Conservation (phyloP, 345 rosid species). For the Passiflora organensis region DNA sequence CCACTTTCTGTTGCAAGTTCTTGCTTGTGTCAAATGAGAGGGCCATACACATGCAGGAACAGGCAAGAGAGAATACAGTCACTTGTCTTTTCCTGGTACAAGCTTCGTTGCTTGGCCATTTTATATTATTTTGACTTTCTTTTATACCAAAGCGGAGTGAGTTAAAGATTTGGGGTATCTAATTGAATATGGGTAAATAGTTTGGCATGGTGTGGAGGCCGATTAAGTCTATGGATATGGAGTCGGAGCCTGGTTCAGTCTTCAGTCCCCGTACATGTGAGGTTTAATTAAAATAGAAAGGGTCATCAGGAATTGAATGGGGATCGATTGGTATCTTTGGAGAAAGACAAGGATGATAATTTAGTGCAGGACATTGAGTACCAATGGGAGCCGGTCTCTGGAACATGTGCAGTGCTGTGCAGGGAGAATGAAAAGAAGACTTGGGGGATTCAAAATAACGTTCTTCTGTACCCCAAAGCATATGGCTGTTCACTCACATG, state of each 20-base stretch:
- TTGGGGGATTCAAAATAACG: not conserved
- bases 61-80: not conserved
- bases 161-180: slow-evolving; percentile 4
- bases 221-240: slow-evolving; percentile 1
- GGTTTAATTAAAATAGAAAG: not conserved
- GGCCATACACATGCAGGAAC: not conserved
- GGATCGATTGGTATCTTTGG: slow-evolving; percentile 3
- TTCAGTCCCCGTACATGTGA: not conserved
- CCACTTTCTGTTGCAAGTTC: not conserved
- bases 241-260: not conserved
- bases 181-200: slow-evolving; percentile 7
- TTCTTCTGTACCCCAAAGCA: slow-evolving; percentile 35
- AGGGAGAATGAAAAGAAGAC: slow-evolving; percentile 7
- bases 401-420: not conserved
- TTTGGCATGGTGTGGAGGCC: slow-evolving; percentile 9
- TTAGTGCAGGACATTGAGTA: not conserved
- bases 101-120: too few relatives aligned
- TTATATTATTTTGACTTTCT: too few relatives aligned
- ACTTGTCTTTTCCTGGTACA: not conserved
- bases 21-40: not conserved
- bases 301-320: not conserved
- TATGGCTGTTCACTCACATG: slow-evolving; percentile 54
- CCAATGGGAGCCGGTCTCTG: not conserved
- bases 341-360: not conserved
- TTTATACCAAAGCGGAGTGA: too few relatives aligned